These are phyloP conservation scores for Candida bentonensis DNA, from an alignment of 805 yeast genomes.

Conservation along the genomic window DNA sequence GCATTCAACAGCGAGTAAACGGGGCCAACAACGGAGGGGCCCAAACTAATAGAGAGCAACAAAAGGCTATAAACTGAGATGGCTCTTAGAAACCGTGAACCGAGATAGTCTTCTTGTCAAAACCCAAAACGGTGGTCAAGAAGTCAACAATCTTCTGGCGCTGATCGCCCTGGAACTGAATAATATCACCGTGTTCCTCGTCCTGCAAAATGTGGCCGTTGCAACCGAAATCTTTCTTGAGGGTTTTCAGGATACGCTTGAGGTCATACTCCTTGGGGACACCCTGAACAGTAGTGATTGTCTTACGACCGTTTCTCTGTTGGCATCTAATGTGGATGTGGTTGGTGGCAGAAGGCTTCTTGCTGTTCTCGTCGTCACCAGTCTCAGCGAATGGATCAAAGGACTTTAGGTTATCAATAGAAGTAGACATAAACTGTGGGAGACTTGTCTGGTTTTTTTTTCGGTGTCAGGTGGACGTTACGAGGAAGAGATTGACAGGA, in stretches of 20 bases:
- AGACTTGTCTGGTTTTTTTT: too few relatives aligned
- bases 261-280: constrained; percentile 88
- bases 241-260: constrained; percentile 82
- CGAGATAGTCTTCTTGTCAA: constrained; percentile 93
- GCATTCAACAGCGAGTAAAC: too few relatives aligned
- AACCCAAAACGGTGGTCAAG: constrained; percentile 68
- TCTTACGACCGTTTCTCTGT: constrained; percentile 98
- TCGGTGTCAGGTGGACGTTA: too few relatives aligned
- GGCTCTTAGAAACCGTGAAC: constrained; percentile 94
- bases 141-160: constrained; percentile 93
- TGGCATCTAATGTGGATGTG: constrained; percentile 96
- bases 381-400: constrained; percentile 98
- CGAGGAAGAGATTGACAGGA: too few relatives aligned
- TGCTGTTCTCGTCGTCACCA: constrained; percentile 79
- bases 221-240: constrained; percentile 97
- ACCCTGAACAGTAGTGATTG: constrained; percentile 97
- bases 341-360: constrained; percentile 64
- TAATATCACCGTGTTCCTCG: constrained; percentile 89
- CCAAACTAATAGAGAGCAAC: too few relatives aligned
- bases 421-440: constrained; percentile 39
- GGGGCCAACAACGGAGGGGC: too few relatives aligned
- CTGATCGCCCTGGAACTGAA: constrained; percentile 98
- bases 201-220: constrained; percentile 97
- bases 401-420: constrained; percentile 59
- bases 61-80: too few relatives aligned